Conservation (phyloP, 306 rosid genomes). For the Oxytropis ochrocephala region DNA sequence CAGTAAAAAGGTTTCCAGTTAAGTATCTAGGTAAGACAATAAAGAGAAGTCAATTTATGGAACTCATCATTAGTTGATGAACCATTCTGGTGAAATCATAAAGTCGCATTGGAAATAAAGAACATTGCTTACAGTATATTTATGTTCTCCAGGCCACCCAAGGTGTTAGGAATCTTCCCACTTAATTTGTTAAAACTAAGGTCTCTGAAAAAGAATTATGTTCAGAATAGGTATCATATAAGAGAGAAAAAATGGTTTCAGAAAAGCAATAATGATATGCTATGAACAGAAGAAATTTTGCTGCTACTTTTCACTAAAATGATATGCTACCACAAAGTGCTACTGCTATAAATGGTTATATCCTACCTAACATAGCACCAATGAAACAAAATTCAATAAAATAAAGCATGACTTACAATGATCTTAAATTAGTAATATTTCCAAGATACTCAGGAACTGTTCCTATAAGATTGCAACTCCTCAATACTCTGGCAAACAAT, state of each 20-base stretch:
- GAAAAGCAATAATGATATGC: conserved; percentile 3
- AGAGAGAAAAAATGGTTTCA: not conserved
- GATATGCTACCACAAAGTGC: not conserved
- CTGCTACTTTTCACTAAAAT: not conserved
- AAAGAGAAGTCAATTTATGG: too few species aligned
- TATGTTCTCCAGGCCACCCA: conserved; percentile 4
- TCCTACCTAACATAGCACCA: not conserved
- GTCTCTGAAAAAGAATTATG: conserved; percentile 22
- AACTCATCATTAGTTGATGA: too few species aligned
- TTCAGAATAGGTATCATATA: not conserved
- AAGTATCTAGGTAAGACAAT: too few species aligned
- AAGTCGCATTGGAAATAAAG: not conserved
- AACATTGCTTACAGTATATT: conserved; percentile 25
- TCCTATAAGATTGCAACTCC: conserved; percentile 40
- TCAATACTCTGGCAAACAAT: conserved; percentile 20
- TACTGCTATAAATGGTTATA: not conserved
- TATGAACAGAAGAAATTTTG: not conserved
- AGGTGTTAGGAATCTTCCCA: conserved; percentile 21
- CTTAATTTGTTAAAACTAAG: conserved; percentile 35
- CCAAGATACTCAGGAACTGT: conserved; percentile 35
- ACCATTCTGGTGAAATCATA: not conserved
- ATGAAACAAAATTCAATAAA: not conserved
- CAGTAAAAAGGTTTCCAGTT: conserved; percentile 12
- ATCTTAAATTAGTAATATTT: conserved; percentile 24
- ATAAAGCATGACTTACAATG: conserved; percentile 38